These are phyloP conservation scores for Amborella trichopoda DNA, from an alignment of 164 flowering plant species.

Conservation along the genomic window DNA sequence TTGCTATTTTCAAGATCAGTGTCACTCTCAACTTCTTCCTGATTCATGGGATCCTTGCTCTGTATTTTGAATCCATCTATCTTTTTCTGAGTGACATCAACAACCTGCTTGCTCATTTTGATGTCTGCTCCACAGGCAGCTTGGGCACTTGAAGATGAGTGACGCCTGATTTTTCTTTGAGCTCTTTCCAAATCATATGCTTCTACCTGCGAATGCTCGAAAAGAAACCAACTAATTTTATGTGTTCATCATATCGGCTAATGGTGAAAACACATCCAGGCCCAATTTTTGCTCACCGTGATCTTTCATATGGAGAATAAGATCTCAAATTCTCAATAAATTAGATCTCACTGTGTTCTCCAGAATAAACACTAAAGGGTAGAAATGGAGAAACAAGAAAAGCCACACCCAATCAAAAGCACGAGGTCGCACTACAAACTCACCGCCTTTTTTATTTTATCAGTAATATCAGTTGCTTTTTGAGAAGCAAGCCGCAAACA, in stretches of 20 bases:
- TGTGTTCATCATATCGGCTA: background rate
- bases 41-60: slow-evolving; percentile 20
- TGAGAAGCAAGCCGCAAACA: slow-evolving; percentile 75
- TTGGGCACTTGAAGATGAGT: slow-evolving; percentile 29
- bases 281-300: background rate
- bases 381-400: background rate
- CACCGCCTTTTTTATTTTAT: slow-evolving; percentile 66
- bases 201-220: slow-evolving; percentile 51
- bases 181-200: slow-evolving; percentile 56
- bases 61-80: slow-evolving; percentile 14
- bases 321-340: background rate
- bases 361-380: background rate
- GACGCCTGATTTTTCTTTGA: slow-evolving; percentile 65
- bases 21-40: slow-evolving; percentile 17
- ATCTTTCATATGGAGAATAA: background rate
- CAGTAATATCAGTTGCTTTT: slow-evolving; percentile 72
- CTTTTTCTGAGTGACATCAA: slow-evolving; percentile 11
- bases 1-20: background rate
- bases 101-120: slow-evolving; percentile 11
- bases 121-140: slow-evolving; percentile 22
- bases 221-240: background rate
- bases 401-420: background rate
- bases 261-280: background rate
- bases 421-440: slow-evolving; percentile 20
- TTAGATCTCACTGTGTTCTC: background rate